Percentiles rank a stretch among this genome's conserved stretches.
Conservation (phyloP, 441 rosid genomes). For the Arabidopsis hybrid region DNA sequence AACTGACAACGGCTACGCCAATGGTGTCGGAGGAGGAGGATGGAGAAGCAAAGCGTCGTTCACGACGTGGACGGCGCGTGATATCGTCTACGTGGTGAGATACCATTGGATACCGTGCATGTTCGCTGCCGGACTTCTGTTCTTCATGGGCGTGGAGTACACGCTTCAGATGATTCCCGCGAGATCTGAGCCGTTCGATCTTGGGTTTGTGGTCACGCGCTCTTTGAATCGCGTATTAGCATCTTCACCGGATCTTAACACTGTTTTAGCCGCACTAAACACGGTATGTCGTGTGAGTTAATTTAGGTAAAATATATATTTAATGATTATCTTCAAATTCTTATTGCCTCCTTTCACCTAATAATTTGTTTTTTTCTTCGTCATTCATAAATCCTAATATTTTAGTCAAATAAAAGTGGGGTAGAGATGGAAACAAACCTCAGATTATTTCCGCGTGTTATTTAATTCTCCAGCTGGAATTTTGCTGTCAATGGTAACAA, state of each 20-base stretch:
- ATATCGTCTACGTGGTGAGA: slow-evolving; percentile 57
- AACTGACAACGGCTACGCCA: slow-evolving; percentile 1
- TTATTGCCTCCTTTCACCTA: slow-evolving; percentile 17
- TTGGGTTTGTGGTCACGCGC: slow-evolving; percentile 82
- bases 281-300: slow-evolving; percentile 57
- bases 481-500: slow-evolving; percentile 22
- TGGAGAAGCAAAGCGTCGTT: slow-evolving; percentile 52
- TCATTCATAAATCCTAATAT: slow-evolving; percentile 11
- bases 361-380: slow-evolving; percentile 12
- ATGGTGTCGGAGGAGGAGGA: slow-evolving; percentile 21
- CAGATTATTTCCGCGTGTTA: neutral
- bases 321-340: slow-evolving; percentile 30
- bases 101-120: slow-evolving; percentile 74
- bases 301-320: neutral
- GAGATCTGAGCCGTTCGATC: slow-evolving; percentile 78
- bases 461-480: slow-evolving; percentile 36
- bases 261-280: slow-evolving; percentile 79
- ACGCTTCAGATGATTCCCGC: slow-evolving; percentile 89
- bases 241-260: slow-evolving; percentile 77
- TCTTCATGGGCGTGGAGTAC: slow-evolving; percentile 96
- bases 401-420: slow-evolving; percentile 2
- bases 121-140: slow-evolving; percentile 70
- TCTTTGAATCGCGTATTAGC: slow-evolving; percentile 64
- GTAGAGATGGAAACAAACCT: slow-evolving; percentile 17
- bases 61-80: slow-evolving; percentile 65